Base-by-base conservation (phyloP, 345 rosid genomes). In the Eucalyptus paniculata region DNA sequence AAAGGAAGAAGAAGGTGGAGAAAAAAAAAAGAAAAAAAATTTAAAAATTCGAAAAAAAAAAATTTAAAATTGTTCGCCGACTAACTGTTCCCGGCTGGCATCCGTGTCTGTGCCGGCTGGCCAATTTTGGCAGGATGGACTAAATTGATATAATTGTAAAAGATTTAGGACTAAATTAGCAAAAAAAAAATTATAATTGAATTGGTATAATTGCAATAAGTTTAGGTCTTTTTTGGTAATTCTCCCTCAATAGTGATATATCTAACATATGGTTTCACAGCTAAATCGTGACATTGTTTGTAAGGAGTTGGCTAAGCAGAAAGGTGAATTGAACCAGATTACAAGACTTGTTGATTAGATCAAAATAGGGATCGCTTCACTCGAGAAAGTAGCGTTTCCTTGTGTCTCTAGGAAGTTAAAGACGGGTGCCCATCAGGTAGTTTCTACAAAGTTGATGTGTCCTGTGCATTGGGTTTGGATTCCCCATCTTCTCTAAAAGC, bases 51-150 rank as follows among this genome's bases (percentile, higher is more conserved):
- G 6, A 42, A 44, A 44, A 45, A 37, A 3, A 45, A 45, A 45
- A 9, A 9, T 9, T 9, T 9, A 45, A 45, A 45, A 45, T 45
- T 45, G 49, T 45, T 45, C 1, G 49, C 1, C 4, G 10, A 3
- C 47, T 0, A 44, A 9, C 10, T 44, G 3, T 44, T 1, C 47
- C 10, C 2, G 8, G 1, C 3, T 1, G 10, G 3, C 47, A 44
- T 44, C 3, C 47, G 1, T 10, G 47, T 44, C 3, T 44, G 9
- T 1, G 10, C 12, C 47, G 47, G 47, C 49, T 12, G 4, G 49
- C 12, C 12, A 45, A 45, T 45, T 45, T 45, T 45, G 12, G 49
- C 49, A 0, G 4, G 1, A 45, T 45, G 12, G 4, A 45, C 12
- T 9, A 45, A 45, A 45, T 45, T 9, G 12, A 0, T 0, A 45